A percentile compares a stretch with the other conserved stretches of the same genome.
Evolutionary conservation across 305 asterid genomes (phyloP).

Genomic region (Rubia occidens): DNA sequence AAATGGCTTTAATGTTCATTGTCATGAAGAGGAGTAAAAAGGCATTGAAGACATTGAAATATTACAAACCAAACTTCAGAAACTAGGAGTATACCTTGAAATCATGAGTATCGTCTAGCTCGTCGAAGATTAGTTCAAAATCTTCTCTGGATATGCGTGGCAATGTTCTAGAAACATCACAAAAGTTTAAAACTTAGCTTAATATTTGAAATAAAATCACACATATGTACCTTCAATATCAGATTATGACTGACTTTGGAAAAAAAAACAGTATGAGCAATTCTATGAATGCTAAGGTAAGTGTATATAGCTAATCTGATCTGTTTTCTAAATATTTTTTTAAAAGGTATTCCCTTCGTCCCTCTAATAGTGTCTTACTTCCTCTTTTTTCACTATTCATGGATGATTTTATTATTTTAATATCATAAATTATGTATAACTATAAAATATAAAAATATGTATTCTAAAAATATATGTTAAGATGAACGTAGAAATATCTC

Average conservation of each 20-base stretch:
- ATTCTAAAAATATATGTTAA: no score
- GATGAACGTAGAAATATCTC: no score
- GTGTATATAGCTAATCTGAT: not conserved
- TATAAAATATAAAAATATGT: no score
- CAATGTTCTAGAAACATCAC: conserved; percentile 49
- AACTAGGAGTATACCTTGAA: conserved; percentile 47
- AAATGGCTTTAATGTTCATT: not conserved
- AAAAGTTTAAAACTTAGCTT: not conserved
- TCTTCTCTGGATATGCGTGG: conserved; percentile 88
- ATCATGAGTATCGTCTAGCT: conserved; percentile 86
- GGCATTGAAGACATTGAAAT: not conserved
- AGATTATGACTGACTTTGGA: not conserved
- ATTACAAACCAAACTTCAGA: conserved; percentile 8
- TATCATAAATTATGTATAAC: no score
- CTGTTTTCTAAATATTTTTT: no score
- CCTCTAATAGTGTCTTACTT: no score
- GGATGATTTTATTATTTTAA: no score
- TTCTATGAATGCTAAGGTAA: not conserved
- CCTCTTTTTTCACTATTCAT: no score
- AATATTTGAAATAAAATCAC: not conserved
- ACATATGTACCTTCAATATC: not conserved
- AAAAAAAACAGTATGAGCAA: no score
- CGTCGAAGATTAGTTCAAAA: conserved; percentile 74
- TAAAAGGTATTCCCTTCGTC: no score
- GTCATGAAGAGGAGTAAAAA: not conserved